Conservation (phyloP, 139 green algal genomes). For the Yamagishiella unicocca region DNA sequence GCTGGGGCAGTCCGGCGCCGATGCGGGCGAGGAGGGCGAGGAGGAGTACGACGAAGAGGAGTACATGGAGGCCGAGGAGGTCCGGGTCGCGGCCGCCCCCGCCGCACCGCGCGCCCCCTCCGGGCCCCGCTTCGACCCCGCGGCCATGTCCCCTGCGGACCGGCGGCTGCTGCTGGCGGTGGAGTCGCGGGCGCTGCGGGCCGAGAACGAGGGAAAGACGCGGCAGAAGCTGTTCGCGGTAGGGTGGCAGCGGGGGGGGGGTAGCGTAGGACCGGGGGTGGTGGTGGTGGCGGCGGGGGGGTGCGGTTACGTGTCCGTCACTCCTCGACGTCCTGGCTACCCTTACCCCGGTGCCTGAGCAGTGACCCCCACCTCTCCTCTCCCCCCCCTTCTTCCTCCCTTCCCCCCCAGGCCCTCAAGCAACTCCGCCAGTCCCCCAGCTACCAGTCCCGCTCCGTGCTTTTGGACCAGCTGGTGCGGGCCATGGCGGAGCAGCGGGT, state of each 20-base stretch:
- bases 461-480: conserved; percentile 26
- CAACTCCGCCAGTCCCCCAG: neutral
- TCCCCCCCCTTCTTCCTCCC: neutral
- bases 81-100: neutral
- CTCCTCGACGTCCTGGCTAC: too few species aligned
- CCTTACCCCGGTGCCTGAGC: too few species aligned
- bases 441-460: conserved; percentile 9
- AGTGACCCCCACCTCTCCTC: too few species aligned
- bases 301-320: neutral
- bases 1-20: too few species aligned
- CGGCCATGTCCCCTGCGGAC: neutral
- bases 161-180: conserved; percentile 15
- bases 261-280: neutral
- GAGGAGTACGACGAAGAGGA: neutral
- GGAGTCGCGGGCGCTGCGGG: neutral
- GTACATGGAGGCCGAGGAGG: neutral
- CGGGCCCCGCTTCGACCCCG: neutral
- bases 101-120: neutral
- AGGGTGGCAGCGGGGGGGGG: neutral
- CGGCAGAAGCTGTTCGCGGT: conserved; percentile 22
- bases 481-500: neutral
- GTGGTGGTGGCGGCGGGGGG: neutral
- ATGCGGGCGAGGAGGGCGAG: neutral
- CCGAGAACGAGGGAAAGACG: neutral
- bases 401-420: conserved; percentile 1